These are phyloP conservation scores for Xylaria polymorpha DNA, from an alignment of 2,329 filamentous ascomycete species.

Conservation along the genomic window DNA sequence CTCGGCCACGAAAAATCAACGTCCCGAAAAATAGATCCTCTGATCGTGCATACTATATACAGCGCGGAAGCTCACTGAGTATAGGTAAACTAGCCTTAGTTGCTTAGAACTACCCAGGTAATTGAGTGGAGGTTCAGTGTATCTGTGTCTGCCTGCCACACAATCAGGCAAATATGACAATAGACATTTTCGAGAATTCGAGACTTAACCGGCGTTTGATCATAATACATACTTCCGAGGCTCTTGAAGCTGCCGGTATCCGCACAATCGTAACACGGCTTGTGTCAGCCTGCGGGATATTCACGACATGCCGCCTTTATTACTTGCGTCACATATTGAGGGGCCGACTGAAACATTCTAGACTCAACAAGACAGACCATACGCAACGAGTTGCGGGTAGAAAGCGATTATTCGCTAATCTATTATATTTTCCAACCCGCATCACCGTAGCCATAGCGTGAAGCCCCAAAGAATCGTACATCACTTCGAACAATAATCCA, in stretches of 20 bases:
- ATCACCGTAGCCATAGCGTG: background rate
- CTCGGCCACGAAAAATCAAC: background rate
- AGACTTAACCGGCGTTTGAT: background rate
- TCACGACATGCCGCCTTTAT: conserved; percentile 18
- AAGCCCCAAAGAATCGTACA: conserved; percentile 7
- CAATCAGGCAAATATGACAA: no score
- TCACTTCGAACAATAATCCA: conserved; percentile 2
- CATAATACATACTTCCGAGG: background rate
- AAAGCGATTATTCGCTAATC: background rate
- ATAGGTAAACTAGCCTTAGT: background rate
- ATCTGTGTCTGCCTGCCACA: background rate
- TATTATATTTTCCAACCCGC: conserved; percentile 18
- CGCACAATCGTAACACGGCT: conserved; percentile 12
- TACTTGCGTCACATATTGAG: conserved; percentile 3
- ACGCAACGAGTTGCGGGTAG: background rate
- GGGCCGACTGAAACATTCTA: background rate
- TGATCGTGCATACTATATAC: background rate
- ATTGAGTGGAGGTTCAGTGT: background rate
- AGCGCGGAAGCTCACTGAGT: background rate
- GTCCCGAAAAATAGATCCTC: background rate
- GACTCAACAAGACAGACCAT: background rate
- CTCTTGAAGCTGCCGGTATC: conserved; percentile 1
- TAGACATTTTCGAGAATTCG: background rate
- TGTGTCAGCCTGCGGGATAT: conserved; percentile 19
- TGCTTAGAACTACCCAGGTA: background rate